Evolutionary conservation across 2,329 filamentous ascomycete genomes (phyloP), one percentile per base, ranked within the genome.

Genomic region (Helminthosporium solani): DNA sequence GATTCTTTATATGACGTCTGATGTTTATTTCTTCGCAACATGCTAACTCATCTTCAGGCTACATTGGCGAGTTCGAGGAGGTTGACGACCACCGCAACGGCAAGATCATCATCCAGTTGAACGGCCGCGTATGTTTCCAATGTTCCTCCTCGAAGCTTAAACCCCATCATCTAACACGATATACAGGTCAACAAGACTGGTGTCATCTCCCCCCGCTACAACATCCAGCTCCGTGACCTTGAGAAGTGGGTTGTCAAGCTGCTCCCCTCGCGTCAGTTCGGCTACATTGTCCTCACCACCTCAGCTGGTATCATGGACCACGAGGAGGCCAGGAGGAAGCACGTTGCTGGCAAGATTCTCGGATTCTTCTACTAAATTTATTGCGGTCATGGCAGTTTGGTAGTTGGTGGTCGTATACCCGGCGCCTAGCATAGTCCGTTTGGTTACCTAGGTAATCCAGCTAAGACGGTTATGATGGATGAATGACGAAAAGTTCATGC

Each of bases 211-310:
- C 94, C 94, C 75, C 89, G 94, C 76, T 99, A 96, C 89, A 97
- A 97, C 85, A 88, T 99, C 78, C 90, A 92, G 77, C 90, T 99
- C 72, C 80, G 83, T 71, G 94, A 99, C 70, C 84, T 99, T 73
- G 94, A 99, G 89, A 96, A 97, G 84, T 99, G 94, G 94, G 90
- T 97, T 70, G 90, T 95, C 80, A 95, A 95, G 86, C 88, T 99
- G 73, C 85, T 99, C 60, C 94, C 94, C 64, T 91, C 94, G 63
- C 94, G 94, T 96, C 94, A 99, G 81, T 99, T 99, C 84, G 94
- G 94, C 73, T 96, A 90, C 81, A 90, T 99, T 73, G 90, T 99
- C 78, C 87, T 99, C 71, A 99, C 94, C 77, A 99, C 94, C 78
- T 96, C 91, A 52, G 90, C 94, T 59, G 94, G 94, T 77, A 99